Evolutionary conservation across 768 basidiomycete species (phyloP).

Genomic region (Roridomyces roridus): DNA sequence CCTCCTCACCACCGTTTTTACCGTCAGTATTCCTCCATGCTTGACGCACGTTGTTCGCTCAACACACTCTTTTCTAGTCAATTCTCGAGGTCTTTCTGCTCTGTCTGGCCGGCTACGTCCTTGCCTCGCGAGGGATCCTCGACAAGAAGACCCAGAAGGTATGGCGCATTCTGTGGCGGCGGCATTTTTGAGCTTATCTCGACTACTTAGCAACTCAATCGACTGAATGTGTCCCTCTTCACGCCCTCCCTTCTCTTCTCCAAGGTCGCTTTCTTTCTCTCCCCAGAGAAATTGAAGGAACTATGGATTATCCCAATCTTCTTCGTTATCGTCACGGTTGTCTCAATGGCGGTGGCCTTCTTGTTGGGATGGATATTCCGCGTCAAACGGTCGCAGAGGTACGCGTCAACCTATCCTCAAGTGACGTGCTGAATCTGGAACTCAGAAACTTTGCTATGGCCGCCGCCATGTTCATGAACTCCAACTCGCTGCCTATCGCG

Average conservation of each 20-base stretch:
- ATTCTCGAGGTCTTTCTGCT: conserved; percentile 89
- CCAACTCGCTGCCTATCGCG: conserved; percentile 93
- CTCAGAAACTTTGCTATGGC: conserved; percentile 79
- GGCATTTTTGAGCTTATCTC: conserved; percentile 18
- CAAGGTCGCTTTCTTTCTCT: conserved; percentile 92
- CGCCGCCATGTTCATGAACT: conserved; percentile 91
- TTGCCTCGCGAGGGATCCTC: conserved; percentile 80
- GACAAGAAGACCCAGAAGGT: conserved; percentile 93
- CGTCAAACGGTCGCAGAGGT: conserved; percentile 81
- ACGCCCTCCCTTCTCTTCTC: conserved; percentile 89
- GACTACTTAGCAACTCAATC: conserved; percentile 69
- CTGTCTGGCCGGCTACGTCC: conserved; percentile 82
- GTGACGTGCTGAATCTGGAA: background rate
- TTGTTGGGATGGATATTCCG: conserved; percentile 65
- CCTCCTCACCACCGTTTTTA: conserved; percentile 19
- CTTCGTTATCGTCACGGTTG: conserved; percentile 76
- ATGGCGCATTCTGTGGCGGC: conserved; percentile 18
- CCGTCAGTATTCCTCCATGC: conserved; percentile 5
- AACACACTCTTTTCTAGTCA: conserved; percentile 56
- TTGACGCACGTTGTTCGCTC: conserved; percentile 5
- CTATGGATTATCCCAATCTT: conserved; percentile 88
- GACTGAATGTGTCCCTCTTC: conserved; percentile 88
- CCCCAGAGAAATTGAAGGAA: conserved; percentile 76
- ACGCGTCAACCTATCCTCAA: conserved; percentile 16
- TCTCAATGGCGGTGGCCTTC: conserved; percentile 76